Percentiles rank a stretch among this genome's conserved stretches.
These are phyloP conservation scores for Trypanosomatidae sp. DNA, from an alignment of 208 protist genomes.

Conservation along the genomic window DNA sequence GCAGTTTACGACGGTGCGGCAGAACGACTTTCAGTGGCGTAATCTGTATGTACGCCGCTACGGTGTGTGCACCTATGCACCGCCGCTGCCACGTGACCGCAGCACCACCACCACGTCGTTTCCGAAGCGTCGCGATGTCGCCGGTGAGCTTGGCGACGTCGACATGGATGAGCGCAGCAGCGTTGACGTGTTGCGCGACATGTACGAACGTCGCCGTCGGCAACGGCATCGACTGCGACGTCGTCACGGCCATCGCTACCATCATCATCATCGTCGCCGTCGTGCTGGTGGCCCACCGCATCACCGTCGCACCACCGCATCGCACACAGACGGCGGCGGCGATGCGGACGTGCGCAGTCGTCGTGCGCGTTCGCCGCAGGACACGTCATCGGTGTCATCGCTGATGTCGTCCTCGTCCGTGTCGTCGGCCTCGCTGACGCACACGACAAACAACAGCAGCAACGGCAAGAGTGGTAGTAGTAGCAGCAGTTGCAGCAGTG, in stretches of 20 bases:
- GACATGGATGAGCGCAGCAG: background rate
- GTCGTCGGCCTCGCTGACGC: no score
- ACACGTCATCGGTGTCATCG: no score
- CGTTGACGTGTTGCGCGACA: background rate
- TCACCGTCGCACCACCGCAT: no score
- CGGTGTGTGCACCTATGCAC: constrained; percentile 56
- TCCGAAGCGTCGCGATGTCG: constrained; percentile 9
- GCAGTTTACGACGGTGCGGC: constrained; percentile 18
- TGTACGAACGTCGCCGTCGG: background rate
- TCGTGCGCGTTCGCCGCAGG: no score
- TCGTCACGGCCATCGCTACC: no score
- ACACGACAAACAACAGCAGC: constrained; percentile 3
- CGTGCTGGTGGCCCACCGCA: no score
- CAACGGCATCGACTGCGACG: background rate
- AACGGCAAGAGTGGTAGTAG: constrained; percentile 5
- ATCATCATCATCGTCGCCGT: no score
- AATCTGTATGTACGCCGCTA: constrained; percentile 70
- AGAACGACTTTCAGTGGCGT: constrained; percentile 78
- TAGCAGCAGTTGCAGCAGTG: no score
- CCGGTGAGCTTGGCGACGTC: background rate
- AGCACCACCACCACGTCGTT: constrained; percentile 17
- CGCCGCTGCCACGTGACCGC: constrained; percentile 49
- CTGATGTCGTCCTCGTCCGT: no score
- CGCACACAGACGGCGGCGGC: no score
- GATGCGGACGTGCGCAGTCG: no score